A percentile compares a stretch with the other conserved stretches of the same genome.
Evolutionary conservation across 106 monocot genomes (phyloP).

Genomic region (Xerophyta viscosa): DNA sequence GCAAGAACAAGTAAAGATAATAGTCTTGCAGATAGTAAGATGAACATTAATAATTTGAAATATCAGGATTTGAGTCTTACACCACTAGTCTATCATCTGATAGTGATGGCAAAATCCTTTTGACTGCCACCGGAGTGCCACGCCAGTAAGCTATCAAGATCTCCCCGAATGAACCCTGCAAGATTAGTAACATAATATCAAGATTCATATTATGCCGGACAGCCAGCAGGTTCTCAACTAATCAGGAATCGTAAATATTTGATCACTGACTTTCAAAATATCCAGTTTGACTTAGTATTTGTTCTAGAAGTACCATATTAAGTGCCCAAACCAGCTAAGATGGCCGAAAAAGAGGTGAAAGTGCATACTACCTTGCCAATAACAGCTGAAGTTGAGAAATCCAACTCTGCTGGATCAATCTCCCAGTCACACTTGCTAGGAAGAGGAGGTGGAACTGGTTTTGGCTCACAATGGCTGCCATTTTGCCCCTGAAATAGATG

Average conservation of each 20-base stretch:
- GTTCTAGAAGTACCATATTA: not conserved
- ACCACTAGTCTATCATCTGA: constrained; percentile 90
- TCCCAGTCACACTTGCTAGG: constrained; percentile 98
- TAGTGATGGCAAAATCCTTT: constrained; percentile 90
- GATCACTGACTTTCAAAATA: not conserved
- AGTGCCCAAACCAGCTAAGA: not conserved
- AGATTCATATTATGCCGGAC: no score
- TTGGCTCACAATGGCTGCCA: constrained; percentile 98
- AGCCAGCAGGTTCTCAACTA: no score
- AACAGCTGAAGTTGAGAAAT: constrained; percentile 58
- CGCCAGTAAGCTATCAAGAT: constrained; percentile 92
- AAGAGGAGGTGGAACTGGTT: constrained; percentile 81
- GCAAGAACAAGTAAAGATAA: not conserved
- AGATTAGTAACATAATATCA: not conserved
- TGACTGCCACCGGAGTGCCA: constrained; percentile 93
- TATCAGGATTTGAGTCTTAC: constrained; percentile 25
- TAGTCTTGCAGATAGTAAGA: not conserved
- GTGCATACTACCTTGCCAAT: constrained; percentile 69
- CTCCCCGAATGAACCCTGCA: constrained; percentile 97
- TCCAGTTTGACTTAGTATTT: not conserved
- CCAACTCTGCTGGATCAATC: constrained; percentile 87
- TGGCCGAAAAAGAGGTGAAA: constrained; percentile 1
- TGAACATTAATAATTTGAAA: not conserved
- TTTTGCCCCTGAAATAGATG: constrained; percentile 58
- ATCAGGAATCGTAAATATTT: not conserved